phyloP scores from a whole-genome alignment of 2,329 filamentous ascomycete species.

The Geosmithia putterillii region DNA sequence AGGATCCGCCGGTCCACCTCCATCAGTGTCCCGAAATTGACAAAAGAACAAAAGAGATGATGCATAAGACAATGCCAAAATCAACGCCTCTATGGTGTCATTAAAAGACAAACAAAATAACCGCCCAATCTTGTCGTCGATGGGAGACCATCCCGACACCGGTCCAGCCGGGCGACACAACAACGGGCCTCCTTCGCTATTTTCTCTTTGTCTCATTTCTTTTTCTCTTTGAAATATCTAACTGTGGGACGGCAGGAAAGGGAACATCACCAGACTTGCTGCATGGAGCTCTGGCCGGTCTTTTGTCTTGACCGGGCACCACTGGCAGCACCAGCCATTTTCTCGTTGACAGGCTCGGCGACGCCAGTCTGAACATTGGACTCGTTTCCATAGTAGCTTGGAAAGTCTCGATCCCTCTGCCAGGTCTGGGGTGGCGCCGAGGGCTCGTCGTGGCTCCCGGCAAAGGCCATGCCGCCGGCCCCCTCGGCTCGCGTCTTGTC shows the following conservation, averaged over 20 bases:
- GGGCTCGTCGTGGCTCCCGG: conserved; percentile 14
- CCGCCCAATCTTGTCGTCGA: background rate
- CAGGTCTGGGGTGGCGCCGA: conserved; percentile 4
- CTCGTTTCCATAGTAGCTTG: background rate
- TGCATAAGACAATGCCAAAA: no score
- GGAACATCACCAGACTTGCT: background rate
- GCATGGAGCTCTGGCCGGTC: background rate
- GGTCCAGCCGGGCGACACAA: background rate
- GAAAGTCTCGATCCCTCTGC: conserved; percentile 12
- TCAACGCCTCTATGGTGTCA: no score
- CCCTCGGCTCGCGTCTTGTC: conserved; percentile 28
- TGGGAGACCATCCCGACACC: background rate
- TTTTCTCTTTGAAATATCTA: background rate
- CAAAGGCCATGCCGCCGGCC: conserved; percentile 14
- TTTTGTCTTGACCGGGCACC: background rate
- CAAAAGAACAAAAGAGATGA: no score
- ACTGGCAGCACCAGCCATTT: background rate
- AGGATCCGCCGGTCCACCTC: no score
- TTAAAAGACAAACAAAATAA: background rate
- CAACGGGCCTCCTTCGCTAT: background rate
- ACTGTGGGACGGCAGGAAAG: background rate
- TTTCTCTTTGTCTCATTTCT: background rate
- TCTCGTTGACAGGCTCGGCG: conserved; percentile 1
- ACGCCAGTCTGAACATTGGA: background rate
- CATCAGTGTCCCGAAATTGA: no score